A percentile compares a stretch with the other conserved stretches of the same genome.
phyloP scores from a whole-genome alignment of 2,329 filamentous ascomycete genomes.

The Amauroascus niger region DNA sequence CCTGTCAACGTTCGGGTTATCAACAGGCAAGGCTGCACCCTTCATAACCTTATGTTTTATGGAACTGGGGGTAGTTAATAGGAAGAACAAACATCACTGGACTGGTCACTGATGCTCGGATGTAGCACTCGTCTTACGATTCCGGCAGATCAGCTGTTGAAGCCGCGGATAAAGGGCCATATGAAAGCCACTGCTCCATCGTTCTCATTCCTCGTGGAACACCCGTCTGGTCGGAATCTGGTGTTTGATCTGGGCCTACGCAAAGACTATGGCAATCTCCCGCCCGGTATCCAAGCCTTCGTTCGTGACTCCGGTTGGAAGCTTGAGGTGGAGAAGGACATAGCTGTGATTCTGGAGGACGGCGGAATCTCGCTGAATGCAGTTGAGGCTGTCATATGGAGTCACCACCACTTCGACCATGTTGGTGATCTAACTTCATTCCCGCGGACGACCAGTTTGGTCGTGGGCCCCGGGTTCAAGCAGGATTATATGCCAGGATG shows the following conservation, averaged over 20 bases:
- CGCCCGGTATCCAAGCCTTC: not conserved
- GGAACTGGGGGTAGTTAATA: too few relatives aligned
- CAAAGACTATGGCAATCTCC: slow-evolving; percentile 11
- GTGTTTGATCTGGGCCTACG: slow-evolving; percentile 14
- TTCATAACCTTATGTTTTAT: not conserved
- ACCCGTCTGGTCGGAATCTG: slow-evolving; percentile 15
- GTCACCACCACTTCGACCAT: slow-evolving; percentile 41
- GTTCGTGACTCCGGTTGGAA: slow-evolving; percentile 2
- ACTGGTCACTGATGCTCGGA: not conserved
- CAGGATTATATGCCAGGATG: slow-evolving; percentile 40
- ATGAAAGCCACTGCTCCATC: slow-evolving; percentile 11
- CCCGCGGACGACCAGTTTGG: slow-evolving; percentile 37
- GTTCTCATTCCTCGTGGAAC: slow-evolving; percentile 16
- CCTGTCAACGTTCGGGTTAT: slow-evolving; percentile 5
- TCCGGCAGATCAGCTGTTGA: not conserved
- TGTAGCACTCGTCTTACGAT: not conserved
- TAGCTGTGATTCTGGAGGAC: slow-evolving; percentile 17
- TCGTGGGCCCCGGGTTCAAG: slow-evolving; percentile 47
- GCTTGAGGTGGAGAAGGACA: slow-evolving; percentile 13
- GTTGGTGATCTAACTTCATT: slow-evolving; percentile 44
- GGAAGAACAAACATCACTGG: not conserved
- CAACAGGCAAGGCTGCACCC: not conserved
- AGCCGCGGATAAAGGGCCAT: slow-evolving; percentile 26
- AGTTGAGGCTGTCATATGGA: slow-evolving; percentile 16
- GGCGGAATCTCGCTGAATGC: slow-evolving; percentile 12